Conservation (phyloP, 345 rosid species). For the Boechera stricta region DNA sequence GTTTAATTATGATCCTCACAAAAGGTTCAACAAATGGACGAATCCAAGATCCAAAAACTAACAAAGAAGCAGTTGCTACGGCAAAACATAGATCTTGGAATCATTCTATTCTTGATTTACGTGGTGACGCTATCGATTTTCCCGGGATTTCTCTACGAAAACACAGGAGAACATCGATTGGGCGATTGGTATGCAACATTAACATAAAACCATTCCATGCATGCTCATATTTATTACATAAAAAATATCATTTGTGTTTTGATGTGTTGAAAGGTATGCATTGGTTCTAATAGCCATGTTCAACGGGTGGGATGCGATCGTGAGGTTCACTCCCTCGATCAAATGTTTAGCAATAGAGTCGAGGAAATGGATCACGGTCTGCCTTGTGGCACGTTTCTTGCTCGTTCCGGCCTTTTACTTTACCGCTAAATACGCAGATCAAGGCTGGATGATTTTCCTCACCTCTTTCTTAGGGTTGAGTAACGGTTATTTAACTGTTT, state of each 20-base stretch:
- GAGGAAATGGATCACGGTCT: conserved; percentile 56
- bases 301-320: conserved; percentile 66
- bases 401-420: conserved; percentile 81
- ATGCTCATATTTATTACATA: background rate
- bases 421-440: conserved; percentile 73
- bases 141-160: conserved; percentile 86
- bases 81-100: conserved; percentile 65
- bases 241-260: background rate
- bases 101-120: conserved; percentile 65
- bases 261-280: conserved; percentile 61
- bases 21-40: conserved; percentile 49
- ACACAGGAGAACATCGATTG: conserved; percentile 73
- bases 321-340: conserved; percentile 66
- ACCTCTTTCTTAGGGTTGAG: conserved; percentile 75
- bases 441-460: conserved; percentile 87
- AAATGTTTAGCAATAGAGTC: conserved; percentile 58
- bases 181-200: conserved; percentile 65
- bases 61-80: conserved; percentile 52
- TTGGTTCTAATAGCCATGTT: conserved; percentile 76
- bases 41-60: conserved; percentile 41
- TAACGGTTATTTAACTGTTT: conserved; percentile 78
- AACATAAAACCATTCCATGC: background rate
- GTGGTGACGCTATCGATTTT: conserved; percentile 74
- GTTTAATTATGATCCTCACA: background rate
- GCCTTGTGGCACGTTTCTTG: conserved; percentile 55